Base-by-base conservation (phyloP, 2,329 filamentous ascomycete genomes). In the Fusarium citri region DNA sequence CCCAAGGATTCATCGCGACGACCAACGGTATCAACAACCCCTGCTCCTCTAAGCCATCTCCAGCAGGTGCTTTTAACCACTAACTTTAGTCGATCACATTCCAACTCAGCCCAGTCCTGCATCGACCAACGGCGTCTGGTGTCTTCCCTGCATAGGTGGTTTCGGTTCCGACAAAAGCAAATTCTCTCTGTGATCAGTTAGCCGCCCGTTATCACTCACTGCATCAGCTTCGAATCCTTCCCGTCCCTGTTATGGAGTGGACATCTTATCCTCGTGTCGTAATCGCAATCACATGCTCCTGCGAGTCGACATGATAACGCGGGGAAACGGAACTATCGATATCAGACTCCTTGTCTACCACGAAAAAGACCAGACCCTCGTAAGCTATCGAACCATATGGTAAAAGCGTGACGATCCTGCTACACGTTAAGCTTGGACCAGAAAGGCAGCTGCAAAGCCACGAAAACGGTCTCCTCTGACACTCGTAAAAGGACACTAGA, bases 1-100 rank as follows among this genome's bases (percentile, higher is more conserved):
- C 34, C 31, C 45, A 59, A 6, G 34, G 8, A 18, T 58, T 40
- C 64, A 51, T 40, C 28, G 42, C 23, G 12, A 51, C 34, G 50
- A 11, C 56, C 51, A 66, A 64, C 60, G 40, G 25, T 46, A 53
- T 20, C 34, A 55, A 58, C 4, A 55, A 68, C 50, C 67, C 67
- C 67, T 70, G 67, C 25, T 47, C 37, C 45, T 54, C 66, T 68
- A 70, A 54, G 66, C 66, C 66, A 55, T 60, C 58, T 71, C 46
- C 28, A 71, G 68, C 45, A 68, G 67, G 68, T 70, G 67, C 55
- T 65, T 34, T 48, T 68, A 40, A 58, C 34, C 37, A 65, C 47
- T 54, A 50, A 71, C 58, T 57, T 68, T 71, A 37, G 50, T 46
- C 50, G 26, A 63, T 49, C 63, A 55, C 64, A 63, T 58, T 64